Conservation (phyloP, 2,329 filamentous ascomycete species). For the Triangularia setosa region DNA sequence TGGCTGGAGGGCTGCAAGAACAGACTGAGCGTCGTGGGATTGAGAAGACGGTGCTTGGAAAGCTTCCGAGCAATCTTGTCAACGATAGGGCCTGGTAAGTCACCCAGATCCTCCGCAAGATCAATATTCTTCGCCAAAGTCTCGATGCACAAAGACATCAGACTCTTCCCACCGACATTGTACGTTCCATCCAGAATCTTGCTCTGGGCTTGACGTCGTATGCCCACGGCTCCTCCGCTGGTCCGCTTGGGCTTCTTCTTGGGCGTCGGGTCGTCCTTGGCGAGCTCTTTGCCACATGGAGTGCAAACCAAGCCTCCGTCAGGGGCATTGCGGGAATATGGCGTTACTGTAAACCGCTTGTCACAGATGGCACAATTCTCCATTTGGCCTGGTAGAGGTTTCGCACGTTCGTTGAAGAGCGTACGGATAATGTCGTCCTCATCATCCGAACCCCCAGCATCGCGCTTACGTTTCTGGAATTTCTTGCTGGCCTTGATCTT, state of each 20-base stretch:
- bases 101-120: constrained; percentile 58
- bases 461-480: constrained; percentile 51
- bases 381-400: constrained; percentile 74
- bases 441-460: constrained; percentile 39
- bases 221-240: constrained; percentile 50
- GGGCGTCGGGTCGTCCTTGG: constrained; percentile 58
- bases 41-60: constrained; percentile 56
- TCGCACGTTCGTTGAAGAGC: constrained; percentile 45
- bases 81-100: constrained; percentile 51
- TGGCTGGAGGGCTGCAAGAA: constrained; percentile 53
- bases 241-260: constrained; percentile 51
- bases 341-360: constrained; percentile 88
- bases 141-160: constrained; percentile 62
- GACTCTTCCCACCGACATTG: constrained; percentile 61
- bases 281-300: constrained; percentile 72
- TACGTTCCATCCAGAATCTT: constrained; percentile 74
- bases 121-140: constrained; percentile 60
- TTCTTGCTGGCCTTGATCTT: constrained; percentile 60
- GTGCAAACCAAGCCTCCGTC: constrained; percentile 82
- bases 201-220: constrained; percentile 75
- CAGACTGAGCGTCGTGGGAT: constrained; percentile 50
- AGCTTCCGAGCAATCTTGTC: constrained; percentile 59
- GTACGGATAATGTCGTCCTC: constrained; percentile 48
- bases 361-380: constrained; percentile 82
- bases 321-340: constrained; percentile 78